Evolutionary conservation across 371 early-diverging fungal species (phyloP).

Genomic region (Lichtheimia hyalospora): DNA sequence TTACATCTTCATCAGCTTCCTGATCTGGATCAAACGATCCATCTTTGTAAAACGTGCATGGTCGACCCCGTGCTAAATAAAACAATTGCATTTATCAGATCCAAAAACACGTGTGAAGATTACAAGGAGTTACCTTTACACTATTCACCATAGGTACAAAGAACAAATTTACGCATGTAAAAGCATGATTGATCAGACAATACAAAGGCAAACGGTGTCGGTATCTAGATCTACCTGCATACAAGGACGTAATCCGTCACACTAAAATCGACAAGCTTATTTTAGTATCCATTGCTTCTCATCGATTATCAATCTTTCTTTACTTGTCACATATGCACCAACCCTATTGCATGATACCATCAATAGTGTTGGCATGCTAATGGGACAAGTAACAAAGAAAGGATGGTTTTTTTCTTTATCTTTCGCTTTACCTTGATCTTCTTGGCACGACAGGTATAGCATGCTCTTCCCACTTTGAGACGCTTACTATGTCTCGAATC

Average conservation of each 20-base stretch:
- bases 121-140: conserved; percentile 13
- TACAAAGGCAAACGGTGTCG: not conserved
- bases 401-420: not conserved
- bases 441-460: conserved; percentile 48
- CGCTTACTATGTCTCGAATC: conserved; percentile 29
- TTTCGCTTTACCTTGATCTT: conserved; percentile 50
- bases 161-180: too few relatives aligned
- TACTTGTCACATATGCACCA: too few relatives aligned
- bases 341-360: too few relatives aligned
- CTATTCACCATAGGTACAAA: not conserved
- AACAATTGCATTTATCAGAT: not conserved
- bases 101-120: too few relatives aligned
- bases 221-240: conserved; percentile 44
- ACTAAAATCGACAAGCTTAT: conserved; percentile 21
- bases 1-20: not conserved
- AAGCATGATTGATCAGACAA: not conserved
- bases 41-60: conserved; percentile 31
- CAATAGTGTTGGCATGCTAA: too few relatives aligned
- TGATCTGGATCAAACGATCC: conserved; percentile 23
- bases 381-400: not conserved
- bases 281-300: conserved; percentile 7
- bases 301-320: not conserved
- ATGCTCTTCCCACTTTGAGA: conserved; percentile 45
- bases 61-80: conserved; percentile 22
- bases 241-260: conserved; percentile 54